Conservation (phyloP, 2,329 filamentous ascomycete genomes). For the Stachybotrys chartarum region DNA sequence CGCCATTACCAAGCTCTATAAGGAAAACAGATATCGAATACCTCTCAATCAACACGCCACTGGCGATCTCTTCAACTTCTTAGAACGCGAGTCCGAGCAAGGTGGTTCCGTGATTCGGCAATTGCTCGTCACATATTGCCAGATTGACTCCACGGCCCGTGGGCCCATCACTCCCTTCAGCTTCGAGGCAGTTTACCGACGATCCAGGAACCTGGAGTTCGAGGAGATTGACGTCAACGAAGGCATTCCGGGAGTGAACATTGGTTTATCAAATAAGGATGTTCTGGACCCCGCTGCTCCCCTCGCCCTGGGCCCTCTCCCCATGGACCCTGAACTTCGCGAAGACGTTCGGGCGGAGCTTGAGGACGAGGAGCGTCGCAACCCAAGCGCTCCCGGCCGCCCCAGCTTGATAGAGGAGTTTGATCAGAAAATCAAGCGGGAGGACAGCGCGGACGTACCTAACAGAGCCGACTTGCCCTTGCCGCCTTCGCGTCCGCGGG, state of each 20-base stretch:
- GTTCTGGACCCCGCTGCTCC: conserved; percentile 47
- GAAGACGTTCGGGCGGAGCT: conserved; percentile 83
- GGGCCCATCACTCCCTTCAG: conserved; percentile 59
- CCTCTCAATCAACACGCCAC: conserved; percentile 83
- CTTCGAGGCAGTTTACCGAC: conserved; percentile 52
- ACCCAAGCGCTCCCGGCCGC: conserved; percentile 64
- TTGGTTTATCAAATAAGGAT: conserved; percentile 54
- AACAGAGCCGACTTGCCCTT: conserved; percentile 73
- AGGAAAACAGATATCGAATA: conserved; percentile 79
- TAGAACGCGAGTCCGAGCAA: conserved; percentile 78
- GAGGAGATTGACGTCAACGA: conserved; percentile 58
- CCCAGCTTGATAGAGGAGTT: conserved; percentile 79
- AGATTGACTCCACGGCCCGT: conserved; percentile 49
- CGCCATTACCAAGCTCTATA: conserved; percentile 70
- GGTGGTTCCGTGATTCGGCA: conserved; percentile 73
- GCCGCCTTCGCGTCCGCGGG: conserved; percentile 79
- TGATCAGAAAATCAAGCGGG: conserved; percentile 79
- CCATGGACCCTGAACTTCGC: conserved; percentile 75
- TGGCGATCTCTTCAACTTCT: conserved; percentile 74
- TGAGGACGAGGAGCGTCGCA: conserved; percentile 73
- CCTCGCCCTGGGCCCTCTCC: conserved; percentile 72
- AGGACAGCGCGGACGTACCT: conserved; percentile 80
- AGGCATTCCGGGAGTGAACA: conserved; percentile 56
- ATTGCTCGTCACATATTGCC: conserved; percentile 57
- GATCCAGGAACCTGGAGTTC: conserved; percentile 52